Base-by-base conservation (phyloP, 164 flowering plant genomes). In the Sedum album region DNA sequence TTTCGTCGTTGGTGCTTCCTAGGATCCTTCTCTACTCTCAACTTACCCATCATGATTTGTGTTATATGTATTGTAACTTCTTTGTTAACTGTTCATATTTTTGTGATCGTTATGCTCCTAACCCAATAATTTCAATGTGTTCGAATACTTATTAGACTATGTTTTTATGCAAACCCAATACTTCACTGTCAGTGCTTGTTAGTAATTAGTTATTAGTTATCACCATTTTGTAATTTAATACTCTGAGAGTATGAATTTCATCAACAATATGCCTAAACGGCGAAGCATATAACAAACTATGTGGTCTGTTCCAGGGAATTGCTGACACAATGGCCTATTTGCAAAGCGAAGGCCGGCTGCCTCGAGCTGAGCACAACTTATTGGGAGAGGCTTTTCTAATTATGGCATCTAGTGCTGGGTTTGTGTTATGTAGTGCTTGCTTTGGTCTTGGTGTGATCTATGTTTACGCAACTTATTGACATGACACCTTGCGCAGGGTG, bases 341-440 rank as follows among this genome's bases (percentile, higher is more conserved):
- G 78, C 92, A 90, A 85, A 83, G 79, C 60, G 94, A 92, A 70
- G 99, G 97, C 20, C 77, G 78, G 73, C 72, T 95, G 68, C 91
- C 80, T 71, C 97, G 97, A 70, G 91, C 84, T 33, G 99, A 95
- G 73, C 94, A 90, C 76, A 92, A 95, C 79, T 80, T 92, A 79
- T 76, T 95, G 31, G 99, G 96, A 67, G 97, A 95, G 89, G 93
- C 97, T 73, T 87, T 90, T 76, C 97, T 95, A 75, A 74, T 95
- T 17, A 89, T 95, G 86, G 99, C 97, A 71, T 88, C 99, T 78
- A 80, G 90, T 73, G 96, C 97, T 73, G 97, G 99, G 99, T 95
- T n/a, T 38, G 44, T 57, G 35, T 61, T 10, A 38, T 69, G 9
- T 17, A 26, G 30, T 23, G 33, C 28, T 57, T 57, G 62, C 18